Base-by-base conservation (phyloP, 2,329 filamentous ascomycete genomes). In the Trichophyton simii region DNA sequence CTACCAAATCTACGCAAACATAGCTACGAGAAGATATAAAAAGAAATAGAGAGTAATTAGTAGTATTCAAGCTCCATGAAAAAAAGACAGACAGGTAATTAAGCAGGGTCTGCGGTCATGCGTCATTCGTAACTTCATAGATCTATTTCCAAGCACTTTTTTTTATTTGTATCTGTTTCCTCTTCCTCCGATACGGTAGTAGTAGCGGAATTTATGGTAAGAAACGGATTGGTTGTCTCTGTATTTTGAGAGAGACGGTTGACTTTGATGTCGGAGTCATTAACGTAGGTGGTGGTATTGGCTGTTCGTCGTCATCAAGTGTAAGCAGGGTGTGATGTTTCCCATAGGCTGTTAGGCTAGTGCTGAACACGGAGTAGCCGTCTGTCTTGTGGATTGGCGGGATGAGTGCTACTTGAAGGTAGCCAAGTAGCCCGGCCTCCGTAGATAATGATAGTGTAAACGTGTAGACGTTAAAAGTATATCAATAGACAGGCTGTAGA, bases 111-210 rank as follows among this genome's bases (percentile, higher is more conserved):
- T 9, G 46, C 46, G 6, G 8, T 28, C n/a, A 20, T 20, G 44
- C 46, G 20, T 48, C 20, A 52, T 13, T 52, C 46, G 11, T 52
- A 52, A 52, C 20, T 52, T 52, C 46, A 52, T 52, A 52, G 46
- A 52, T 52, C 46, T 52, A 52, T 52, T 22, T 48, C 44, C 44
- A 52, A 52, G 5, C 46, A 52, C 46, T 52, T 52, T 52, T 50
- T 38, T 38, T 31, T 38, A 38, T 38, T 9, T 38, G 34, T 38
- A 38, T 13, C 41, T 48, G 44, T 48, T 11, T 48, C 20, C 20
- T 31, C 28, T 22, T 48, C 8, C 44, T 48, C 44, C 18, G 44
- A 22, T 48, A 22, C 6, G 20, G 9, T 11, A 3, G 13, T 25
- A 48, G 7, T 11, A 48, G 3, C 44, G 44, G 44, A 6, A 7